Conservation (phyloP, 345 rosid genomes). For the Rhizophora mangle region DNA sequence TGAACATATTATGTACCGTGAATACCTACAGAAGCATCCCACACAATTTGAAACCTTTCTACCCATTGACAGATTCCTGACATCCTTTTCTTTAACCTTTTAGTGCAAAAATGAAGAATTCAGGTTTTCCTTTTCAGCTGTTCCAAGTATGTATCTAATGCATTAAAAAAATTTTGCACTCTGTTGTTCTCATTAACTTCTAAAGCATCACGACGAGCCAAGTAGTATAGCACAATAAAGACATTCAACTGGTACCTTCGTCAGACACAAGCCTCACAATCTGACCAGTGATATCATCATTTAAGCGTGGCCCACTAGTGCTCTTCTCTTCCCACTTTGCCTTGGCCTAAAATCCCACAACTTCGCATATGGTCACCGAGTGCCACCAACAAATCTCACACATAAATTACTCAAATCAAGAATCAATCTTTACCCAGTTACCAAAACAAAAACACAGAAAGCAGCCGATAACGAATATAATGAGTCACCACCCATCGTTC, state of each 20-base stretch:
- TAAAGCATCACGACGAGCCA: not conserved
- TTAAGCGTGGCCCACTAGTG: slow-evolving; percentile 29
- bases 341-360: slow-evolving; percentile 33
- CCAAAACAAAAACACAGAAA: not conserved
- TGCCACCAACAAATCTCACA: not conserved
- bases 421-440: not conserved
- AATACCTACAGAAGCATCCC: not conserved
- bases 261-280: slow-evolving; percentile 51
- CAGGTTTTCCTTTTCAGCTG: not conserved
- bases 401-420: not conserved
- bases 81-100: not conserved
- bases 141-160: not conserved
- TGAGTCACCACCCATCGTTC: not conserved
- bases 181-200: too few relatives aligned
- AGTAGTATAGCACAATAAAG: not conserved
- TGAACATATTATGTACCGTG: not conserved
- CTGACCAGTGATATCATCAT: slow-evolving; percentile 41
- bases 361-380: not conserved
- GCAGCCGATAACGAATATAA: not conserved
- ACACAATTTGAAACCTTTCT: not conserved
- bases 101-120: not conserved
- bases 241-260: slow-evolving; percentile 35
- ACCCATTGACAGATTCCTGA: not conserved
- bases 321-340: slow-evolving; percentile 36
- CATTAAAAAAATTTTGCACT: not conserved